Evolutionary conservation across 805 yeast genomes (phyloP), one percentile per base, ranked within the genome.

Genomic region (Peterozyma xylosa): DNA sequence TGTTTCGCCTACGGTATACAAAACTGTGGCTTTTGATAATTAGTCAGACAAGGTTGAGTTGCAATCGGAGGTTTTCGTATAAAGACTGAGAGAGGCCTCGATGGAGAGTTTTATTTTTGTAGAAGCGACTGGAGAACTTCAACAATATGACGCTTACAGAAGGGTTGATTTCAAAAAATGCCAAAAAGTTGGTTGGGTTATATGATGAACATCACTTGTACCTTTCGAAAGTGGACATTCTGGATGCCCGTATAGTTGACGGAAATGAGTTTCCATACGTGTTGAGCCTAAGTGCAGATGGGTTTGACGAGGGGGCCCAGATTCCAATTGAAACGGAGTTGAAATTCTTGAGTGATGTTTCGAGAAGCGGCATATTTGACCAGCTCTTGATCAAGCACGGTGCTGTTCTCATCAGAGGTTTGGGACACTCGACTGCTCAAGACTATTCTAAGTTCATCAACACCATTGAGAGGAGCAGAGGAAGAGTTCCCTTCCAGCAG

Each of bases 391-490:
- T 46, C 16, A 45, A 49, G 5, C 60, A 60, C 40, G 68, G 66
- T 3, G 63, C 60, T 2, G 42, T 63, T n/a, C 55, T 62, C 11
- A 27, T 63, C 1, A 48, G 64, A 38, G 53, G 54, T 14, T 35
- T 53, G 1, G 52, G 54, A 2, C 34, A 47, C 2, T 46, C 55
- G 9, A 57, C 57, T 16, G 50, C 59, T 10, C 52, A 56, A n/a
- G 38, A 46, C 2, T 21, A 59, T 11, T 46, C 58, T 5, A 37
- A 49, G 9, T 50, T 46, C 33, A 52, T 63, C 11, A 41, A 47
- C 14, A 49, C 59, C 5, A 50, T 58, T 39, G 59, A 55, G 18
- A 32, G 21, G 5, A 38, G 42, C 16, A 51, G 62, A 21, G 60
- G 59, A 2, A 48, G 50, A 27, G 45, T 45, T 27, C 47, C 40